phyloP scores from a whole-genome alignment of 2,329 filamentous ascomycete genomes.

The Paramyrothecium roridum region DNA sequence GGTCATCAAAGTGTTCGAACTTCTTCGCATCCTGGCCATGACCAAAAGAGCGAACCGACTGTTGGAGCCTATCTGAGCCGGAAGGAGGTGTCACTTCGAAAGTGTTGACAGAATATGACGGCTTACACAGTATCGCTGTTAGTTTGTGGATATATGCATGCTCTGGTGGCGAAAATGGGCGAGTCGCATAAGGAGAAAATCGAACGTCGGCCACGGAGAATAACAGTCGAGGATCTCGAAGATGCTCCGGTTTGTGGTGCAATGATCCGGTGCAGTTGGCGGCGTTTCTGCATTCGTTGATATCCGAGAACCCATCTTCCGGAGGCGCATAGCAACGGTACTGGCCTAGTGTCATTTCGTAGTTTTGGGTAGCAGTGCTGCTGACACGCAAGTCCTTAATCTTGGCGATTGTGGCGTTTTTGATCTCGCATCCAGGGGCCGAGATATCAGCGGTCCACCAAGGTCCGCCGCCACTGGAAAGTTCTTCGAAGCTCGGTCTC shows the following conservation, averaged over 20 bases:
- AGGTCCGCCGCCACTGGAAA: not conserved
- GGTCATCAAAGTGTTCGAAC: not conserved
- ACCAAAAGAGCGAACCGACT: not conserved
- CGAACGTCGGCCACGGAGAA: conserved; percentile 7
- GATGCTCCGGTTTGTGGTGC: conserved; percentile 8
- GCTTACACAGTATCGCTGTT: not conserved
- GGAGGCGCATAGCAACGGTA: conserved; percentile 21
- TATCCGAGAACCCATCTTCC: conserved; percentile 4
- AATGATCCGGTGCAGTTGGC: conserved; percentile 5
- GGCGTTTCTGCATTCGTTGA: too few species aligned
- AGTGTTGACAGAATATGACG: not conserved
- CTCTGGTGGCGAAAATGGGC: not conserved
- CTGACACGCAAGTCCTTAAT: conserved; percentile 18
- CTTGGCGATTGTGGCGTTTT: conserved; percentile 14
- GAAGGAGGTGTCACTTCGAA: not conserved
- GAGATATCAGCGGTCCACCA: not conserved
- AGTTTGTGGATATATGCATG: not conserved
- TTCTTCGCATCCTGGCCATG: not conserved
- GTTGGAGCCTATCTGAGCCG: not conserved
- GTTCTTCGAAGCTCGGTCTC: too few species aligned
- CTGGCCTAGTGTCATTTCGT: conserved; percentile 15
- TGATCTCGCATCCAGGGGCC: not conserved
- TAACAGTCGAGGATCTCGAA: conserved; percentile 17
- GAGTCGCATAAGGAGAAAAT: not conserved
- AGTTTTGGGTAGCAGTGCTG: conserved; percentile 22